Evolutionary conservation across 768 basidiomycete genomes (phyloP).

Genomic region (Pilatotrama ljubarskyi): DNA sequence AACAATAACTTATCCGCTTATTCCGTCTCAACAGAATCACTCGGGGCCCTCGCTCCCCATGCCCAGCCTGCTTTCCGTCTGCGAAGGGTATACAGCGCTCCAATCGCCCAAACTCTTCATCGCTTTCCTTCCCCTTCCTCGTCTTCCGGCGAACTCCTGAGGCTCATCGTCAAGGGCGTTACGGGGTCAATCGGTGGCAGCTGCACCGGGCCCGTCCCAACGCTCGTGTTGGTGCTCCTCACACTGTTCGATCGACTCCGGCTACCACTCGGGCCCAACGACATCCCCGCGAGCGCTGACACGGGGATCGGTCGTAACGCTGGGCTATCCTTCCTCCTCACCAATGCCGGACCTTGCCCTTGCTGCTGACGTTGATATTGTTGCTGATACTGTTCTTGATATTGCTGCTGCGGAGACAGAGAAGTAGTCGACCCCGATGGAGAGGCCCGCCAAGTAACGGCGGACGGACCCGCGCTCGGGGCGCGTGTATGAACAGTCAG

Average conservation of each 20-base stretch:
- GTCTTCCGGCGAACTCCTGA: background rate
- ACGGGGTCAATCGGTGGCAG: constrained; percentile 23
- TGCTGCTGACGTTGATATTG: background rate
- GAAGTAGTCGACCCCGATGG: background rate
- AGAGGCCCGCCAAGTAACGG: background rate
- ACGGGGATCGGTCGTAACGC: constrained; percentile 25
- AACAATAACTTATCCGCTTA: too few relatives aligned
- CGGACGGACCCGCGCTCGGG: background rate
- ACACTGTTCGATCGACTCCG: constrained; percentile 19
- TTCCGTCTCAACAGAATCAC: too few relatives aligned
- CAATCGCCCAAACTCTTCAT: too few relatives aligned
- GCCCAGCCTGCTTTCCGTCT: too few relatives aligned
- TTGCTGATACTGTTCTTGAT: background rate
- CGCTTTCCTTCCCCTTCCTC: background rate
- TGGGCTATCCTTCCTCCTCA: constrained; percentile 25
- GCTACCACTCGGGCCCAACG: constrained; percentile 10
- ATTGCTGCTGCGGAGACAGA: constrained; percentile 1
- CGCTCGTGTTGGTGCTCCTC: constrained; percentile 19
- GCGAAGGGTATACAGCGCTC: too few relatives aligned
- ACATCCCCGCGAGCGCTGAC: constrained; percentile 19
- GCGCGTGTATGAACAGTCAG: constrained; percentile 2
- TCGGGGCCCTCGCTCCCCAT: too few relatives aligned
- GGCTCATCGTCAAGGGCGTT: constrained; percentile 19
- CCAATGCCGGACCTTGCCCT: constrained; percentile 20
- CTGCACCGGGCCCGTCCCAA: constrained; percentile 6